These are phyloP conservation scores for Debaryomyces prosopidis DNA, from an alignment of 805 yeast genomes.

Conservation along the genomic window DNA sequence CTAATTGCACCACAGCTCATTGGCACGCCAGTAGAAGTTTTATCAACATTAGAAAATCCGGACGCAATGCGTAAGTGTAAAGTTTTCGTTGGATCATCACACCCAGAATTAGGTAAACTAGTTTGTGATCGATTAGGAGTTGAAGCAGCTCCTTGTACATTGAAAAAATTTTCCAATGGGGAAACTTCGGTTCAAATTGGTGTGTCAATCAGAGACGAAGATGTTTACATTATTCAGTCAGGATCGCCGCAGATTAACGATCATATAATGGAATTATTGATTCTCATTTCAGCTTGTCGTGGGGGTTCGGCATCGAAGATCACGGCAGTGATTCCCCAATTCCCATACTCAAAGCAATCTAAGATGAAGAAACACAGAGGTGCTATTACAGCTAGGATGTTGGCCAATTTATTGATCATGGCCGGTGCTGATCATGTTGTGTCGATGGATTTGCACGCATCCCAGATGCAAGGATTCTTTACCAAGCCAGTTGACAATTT, in stretches of 20 bases:
- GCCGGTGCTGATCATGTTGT: slow-evolving; percentile 99
- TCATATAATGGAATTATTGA: slow-evolving; percentile 93
- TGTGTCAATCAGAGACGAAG: slow-evolving; percentile 94
- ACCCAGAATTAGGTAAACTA: slow-evolving; percentile 87
- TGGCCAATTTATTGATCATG: slow-evolving; percentile 91
- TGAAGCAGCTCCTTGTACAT: slow-evolving; percentile 88
- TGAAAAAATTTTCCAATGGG: slow-evolving; percentile 93
- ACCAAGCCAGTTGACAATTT: slow-evolving; percentile 95
- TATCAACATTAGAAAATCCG: background rate
- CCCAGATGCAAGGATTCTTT: slow-evolving; percentile 99
- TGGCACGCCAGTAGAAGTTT: slow-evolving; percentile 1
- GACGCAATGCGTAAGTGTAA: slow-evolving; percentile 88
- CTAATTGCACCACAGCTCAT: slow-evolving; percentile 1
- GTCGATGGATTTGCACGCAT: slow-evolving; percentile 94
- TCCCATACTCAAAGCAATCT: slow-evolving; percentile 95
- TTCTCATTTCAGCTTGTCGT: slow-evolving; percentile 90
- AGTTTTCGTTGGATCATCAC: slow-evolving; percentile 94
- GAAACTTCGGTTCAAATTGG: slow-evolving; percentile 97
- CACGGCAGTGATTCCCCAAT: slow-evolving; percentile 96
- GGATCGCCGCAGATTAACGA: slow-evolving; percentile 89
- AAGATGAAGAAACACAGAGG: slow-evolving; percentile 99
- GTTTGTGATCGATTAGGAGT: slow-evolving; percentile 92
- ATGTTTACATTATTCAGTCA: slow-evolving; percentile 87
- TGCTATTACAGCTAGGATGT: slow-evolving; percentile 97
- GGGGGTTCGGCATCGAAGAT: slow-evolving; percentile 98